Conservation (phyloP, 2,329 filamentous ascomycete species). For the Fusarium aywerte region DNA sequence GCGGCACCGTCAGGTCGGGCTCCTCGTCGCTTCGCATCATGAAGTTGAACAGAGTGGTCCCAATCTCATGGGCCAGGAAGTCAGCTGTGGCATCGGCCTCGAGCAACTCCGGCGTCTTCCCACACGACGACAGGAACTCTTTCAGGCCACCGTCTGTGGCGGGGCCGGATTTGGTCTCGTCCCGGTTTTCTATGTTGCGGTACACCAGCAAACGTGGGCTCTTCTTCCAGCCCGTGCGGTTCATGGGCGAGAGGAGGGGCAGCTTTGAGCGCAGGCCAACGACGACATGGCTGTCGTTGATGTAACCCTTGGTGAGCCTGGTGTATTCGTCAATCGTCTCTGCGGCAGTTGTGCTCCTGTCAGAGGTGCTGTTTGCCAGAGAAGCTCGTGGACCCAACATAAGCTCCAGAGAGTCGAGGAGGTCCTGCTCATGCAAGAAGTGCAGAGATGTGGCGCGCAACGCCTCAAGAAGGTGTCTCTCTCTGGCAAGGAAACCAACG, state of each 20-base stretch:
- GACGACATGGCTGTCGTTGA: background rate
- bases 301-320: conserved; percentile 6
- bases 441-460: conserved; percentile 8
- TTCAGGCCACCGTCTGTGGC: conserved; percentile 1
- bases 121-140: conserved; percentile 6
- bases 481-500: conserved; percentile 12
- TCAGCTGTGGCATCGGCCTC: background rate
- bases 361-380: background rate
- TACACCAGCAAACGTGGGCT: conserved; percentile 9
- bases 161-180: background rate
- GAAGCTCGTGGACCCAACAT: conserved; percentile 10
- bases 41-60: conserved; percentile 6
- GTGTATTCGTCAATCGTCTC: background rate
- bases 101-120: conserved; percentile 3
- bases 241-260: conserved; percentile 8
- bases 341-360: background rate
- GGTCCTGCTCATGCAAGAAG: conserved; percentile 9
- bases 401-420: conserved; percentile 5
- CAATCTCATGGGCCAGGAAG: conserved; percentile 12
- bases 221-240: conserved; percentile 6
- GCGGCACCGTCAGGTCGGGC: background rate
- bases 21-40: conserved; percentile 9
- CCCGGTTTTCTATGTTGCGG: conserved; percentile 9
- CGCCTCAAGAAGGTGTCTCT: conserved; percentile 10
- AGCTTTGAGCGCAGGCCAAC: conserved; percentile 11